Base-by-base conservation (phyloP, 1,284 basidiomycete species). In the Pisolithus thermaeus region DNA sequence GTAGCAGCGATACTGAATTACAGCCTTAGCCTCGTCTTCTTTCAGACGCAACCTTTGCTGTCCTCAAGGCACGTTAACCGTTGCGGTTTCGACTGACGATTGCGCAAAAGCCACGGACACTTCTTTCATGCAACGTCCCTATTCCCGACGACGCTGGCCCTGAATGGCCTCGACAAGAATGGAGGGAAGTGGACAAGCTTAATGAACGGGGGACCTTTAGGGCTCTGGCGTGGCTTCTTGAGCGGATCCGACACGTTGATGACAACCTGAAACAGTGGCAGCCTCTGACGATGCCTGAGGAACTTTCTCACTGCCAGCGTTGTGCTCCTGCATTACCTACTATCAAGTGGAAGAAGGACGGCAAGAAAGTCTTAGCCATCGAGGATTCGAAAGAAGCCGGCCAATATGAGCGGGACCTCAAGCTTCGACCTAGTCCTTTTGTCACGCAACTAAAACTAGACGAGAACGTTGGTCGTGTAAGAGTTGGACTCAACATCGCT, bases 301-400 rank as follows among this genome's bases (percentile, higher is more conserved):
- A 75, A 37, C 68, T 79, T 39, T 64, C 62, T 3, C 74, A 74
- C 56, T 87, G 90, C 68, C 74, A 81, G 54, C 75, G 84, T 4
- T 97, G 94, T 67, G 89, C 93, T 0, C 94, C 94, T 1, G 73
- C 71, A 3, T 70, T 87, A 4, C 94, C 94, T 0, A 73, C 76
- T 20, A 73, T 96, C 44, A 78, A 83, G 47, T 97, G 93, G 92
- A 71, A 75, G 14, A 77, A 77, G 57, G 69, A 79, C 44, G 80
- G 80, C 59, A 83, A 70, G 51, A 77, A 84, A 59, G 75, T 83
- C 16, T 67, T 77, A 22, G 83, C 91, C 0, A 74, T 92, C 32
- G 93, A 97, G 64, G 89, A 96, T 62, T 79, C 87, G 12, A 74
- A 82, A 16, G 81, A 95, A 64, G 92, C 92, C 30, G 91, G 90